These are phyloP conservation scores for Ceratobasidium sp. DNA, from an alignment of 1,284 basidiomycete species.

Conservation along the genomic window DNA sequence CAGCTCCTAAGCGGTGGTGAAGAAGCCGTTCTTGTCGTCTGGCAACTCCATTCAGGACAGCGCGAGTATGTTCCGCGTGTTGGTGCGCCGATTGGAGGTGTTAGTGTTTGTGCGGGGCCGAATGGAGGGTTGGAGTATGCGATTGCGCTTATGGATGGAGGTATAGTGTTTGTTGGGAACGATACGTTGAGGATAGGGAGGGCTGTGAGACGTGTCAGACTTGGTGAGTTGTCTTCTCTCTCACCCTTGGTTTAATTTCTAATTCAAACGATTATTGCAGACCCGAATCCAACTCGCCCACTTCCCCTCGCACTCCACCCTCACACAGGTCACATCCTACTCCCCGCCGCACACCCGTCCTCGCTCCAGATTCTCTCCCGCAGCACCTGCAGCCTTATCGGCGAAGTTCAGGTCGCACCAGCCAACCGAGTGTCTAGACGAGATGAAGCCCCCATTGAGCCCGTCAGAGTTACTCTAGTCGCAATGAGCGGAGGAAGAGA, in stretches of 20 bases:
- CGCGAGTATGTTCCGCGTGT: conserved; percentile 94
- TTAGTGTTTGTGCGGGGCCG: conserved; percentile 72
- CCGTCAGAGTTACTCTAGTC: conserved; percentile 80
- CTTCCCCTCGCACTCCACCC: conserved; percentile 81
- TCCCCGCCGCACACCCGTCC: conserved; percentile 95
- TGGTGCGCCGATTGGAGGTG: conserved; percentile 81
- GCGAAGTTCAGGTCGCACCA: conserved; percentile 93
- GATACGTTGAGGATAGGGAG: conserved; percentile 80
- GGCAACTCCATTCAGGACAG: conserved; percentile 90
- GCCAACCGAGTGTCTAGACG: conserved; percentile 91
- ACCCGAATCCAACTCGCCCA: conserved; percentile 49
- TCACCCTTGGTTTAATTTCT: neutral
- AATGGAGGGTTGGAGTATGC: conserved; percentile 87
- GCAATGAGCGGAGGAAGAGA: conserved; percentile 68
- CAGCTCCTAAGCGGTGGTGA: conserved; percentile 96
- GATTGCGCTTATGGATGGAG: conserved; percentile 86
- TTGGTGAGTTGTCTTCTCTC: conserved; percentile 66
- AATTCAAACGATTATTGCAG: neutral
- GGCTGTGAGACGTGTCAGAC: conserved; percentile 83
- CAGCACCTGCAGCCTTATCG: conserved; percentile 76
- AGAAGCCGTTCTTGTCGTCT: conserved; percentile 95
- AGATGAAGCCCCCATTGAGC: conserved; percentile 84
- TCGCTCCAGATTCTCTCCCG: conserved; percentile 93
- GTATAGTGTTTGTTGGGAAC: conserved; percentile 82
- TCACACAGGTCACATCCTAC: conserved; percentile 79